Base-by-base conservation (phyloP, 108 stramenopile genomes). In the Schizochytrium sp. region DNA sequence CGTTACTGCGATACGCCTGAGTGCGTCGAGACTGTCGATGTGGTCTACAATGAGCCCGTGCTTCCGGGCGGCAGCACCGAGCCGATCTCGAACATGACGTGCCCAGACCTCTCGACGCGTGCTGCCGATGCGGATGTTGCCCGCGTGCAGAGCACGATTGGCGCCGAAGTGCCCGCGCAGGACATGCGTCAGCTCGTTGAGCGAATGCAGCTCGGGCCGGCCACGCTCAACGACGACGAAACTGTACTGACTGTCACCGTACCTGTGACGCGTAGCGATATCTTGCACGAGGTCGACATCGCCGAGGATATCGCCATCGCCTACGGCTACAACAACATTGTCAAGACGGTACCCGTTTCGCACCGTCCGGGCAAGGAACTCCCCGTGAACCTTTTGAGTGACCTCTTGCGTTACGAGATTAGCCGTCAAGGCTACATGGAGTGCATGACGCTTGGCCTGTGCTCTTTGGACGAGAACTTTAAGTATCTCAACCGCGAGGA, bases 231-330 rank as follows among this genome's bases (percentile, higher is more conserved):
- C 72, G 90, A 92, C 34, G 88, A 87, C 72, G 94, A 44, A 93
- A 95, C 60, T 93, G 94, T 41, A 72, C 97, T 28, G 89, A 95
- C 95, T 91, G 98, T 98, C 59, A 96, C 97, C 34, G 98, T 99
- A 10, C 99, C 99, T 59, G 97, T 97, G 25, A 99, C 99, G 25
- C 96, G 99, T 29, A 94, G 93, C 45, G 99, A 99, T 90, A 96
- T 99, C 87, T 89, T 99, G 45, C 99, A 99, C 89, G 94, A 98
- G 5, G 97, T 98, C 43, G 99, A 99, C 90, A 96, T 99, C 89
- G 95, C 97, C 60, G 99, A 99, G 93, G 99, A 99, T 91, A 95
- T 99, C 69, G 99, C 97, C 60, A 98, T 99, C 90, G 98, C 99
- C 45, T 98, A 95, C 90, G 99, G 99, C 10, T 99, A 98, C 96